Evolutionary conservation across 345 rosid genomes (phyloP), one percentile per base, ranked within the genome.

Genomic region (Erysimum cheiranthoides): DNA sequence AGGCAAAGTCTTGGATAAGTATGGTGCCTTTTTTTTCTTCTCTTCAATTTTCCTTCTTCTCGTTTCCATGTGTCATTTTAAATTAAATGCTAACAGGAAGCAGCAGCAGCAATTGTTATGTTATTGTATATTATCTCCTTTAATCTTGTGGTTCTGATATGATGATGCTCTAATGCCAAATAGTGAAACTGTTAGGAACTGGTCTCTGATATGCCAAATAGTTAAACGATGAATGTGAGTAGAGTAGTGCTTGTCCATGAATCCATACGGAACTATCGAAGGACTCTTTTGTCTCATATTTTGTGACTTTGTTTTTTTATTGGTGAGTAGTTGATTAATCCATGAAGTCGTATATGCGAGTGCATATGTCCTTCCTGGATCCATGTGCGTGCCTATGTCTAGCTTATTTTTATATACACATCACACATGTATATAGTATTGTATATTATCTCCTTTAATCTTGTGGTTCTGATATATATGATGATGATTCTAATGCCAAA

Each of bases 1-100:
- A 84, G 98, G 96, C 70, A 90, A 88, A 88, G 78, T 85, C 35
- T 73, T 84, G 31, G 96, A 84, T 59, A 88, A 80, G 99, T 95
- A 88, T 69, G 87, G 10, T 36, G 40, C 36, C 3, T 12, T 68
- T 32, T 64, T 54, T 64, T 39, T 5, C 65, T 61, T 59, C 63
- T 46, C 18, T n/a, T 59, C 13, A 65, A 5, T 6, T 57, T 12
- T 30, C 18, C 51, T 46, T 62, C 61, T 61, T 61, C 12, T 13
- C 31, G 50, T 17, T 61, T 69, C 13, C 69, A 5, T 51, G n/a
- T 16, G 17, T 45, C 63, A 42, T 56, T 32, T 25, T 47, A 47
- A 54, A 68, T 27, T 4, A 57, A 57, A 67, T 56, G 42, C 49
- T 65, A 49, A 69, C 94, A 95, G 97, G 89, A 89, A 85, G 88